These are phyloP conservation scores for Spatholobus suberectus DNA, from an alignment of 306 rosid genomes.

Conservation along the genomic window DNA sequence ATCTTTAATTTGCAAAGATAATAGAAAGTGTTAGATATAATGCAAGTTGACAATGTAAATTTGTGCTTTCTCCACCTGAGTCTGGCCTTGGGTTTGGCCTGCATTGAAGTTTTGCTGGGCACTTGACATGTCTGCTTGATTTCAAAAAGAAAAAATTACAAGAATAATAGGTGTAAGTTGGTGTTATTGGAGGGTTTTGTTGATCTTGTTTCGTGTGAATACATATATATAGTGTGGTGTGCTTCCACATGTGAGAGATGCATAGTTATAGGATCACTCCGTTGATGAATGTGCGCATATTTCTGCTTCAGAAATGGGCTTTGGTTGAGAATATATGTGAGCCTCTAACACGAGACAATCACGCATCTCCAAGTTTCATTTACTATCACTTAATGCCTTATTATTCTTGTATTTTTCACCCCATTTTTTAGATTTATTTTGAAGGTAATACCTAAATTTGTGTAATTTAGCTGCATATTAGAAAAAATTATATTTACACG, in stretches of 20 bases:
- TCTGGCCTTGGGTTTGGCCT: constrained; percentile 49
- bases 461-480: background rate
- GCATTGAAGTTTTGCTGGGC: constrained; percentile 53
- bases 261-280: constrained; percentile 34
- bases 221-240: constrained; percentile 31
- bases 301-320: constrained; percentile 51
- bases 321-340: background rate
- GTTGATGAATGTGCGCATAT: background rate
- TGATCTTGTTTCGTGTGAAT: background rate
- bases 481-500: background rate
- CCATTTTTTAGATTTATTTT: background rate
- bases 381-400: background rate
- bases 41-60: background rate
- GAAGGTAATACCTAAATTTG: background rate
- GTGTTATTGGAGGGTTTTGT: background rate
- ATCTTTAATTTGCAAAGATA: background rate
- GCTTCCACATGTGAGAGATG: background rate
- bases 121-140: constrained; percentile 56
- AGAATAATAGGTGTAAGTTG: constrained; percentile 3
- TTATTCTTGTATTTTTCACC: background rate
- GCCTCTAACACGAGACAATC: constrained; percentile 28
- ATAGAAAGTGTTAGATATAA: background rate
- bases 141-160: background rate
- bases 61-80: constrained; percentile 29
- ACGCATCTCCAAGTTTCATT: constrained; percentile 6